Percentiles rank a stretch among this genome's conserved stretches.
Evolutionary conservation across 2,329 filamentous ascomycete species (phyloP).

Genomic region (Hirsutella minnesotensis): DNA sequence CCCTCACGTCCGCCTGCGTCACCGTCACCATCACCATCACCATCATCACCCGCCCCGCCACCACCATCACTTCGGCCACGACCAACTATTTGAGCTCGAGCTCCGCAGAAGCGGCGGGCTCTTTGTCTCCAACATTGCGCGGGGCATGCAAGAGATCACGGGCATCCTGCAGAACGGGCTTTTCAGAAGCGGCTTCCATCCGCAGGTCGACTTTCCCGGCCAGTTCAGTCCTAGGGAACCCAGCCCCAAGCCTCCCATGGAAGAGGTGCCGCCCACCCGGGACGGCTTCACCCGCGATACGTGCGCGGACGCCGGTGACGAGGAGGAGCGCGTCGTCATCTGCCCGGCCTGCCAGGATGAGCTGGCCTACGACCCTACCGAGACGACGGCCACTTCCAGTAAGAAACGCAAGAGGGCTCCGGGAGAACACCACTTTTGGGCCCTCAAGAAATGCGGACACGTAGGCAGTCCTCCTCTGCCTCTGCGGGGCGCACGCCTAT

Average conservation of each 20-base stretch:
- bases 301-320: constrained; percentile 18
- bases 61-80: constrained; percentile 4
- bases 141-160: constrained; percentile 14
- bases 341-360: constrained; percentile 84
- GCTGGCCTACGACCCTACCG: constrained; percentile 57
- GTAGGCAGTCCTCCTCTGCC: constrained; percentile 34
- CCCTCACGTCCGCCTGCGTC: background rate
- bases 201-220: constrained; percentile 10
- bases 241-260: constrained; percentile 37
- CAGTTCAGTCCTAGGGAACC: constrained; percentile 19
- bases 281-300: constrained; percentile 75
- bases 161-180: constrained; percentile 13
- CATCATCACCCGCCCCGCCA: constrained; percentile 4
- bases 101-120: constrained; percentile 10
- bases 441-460: constrained; percentile 82
- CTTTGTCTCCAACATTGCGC: constrained; percentile 8
- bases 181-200: constrained; percentile 8
- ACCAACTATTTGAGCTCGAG: constrained; percentile 15
- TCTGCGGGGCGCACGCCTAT: no score
- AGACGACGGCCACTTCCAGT: constrained; percentile 11
- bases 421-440: constrained; percentile 81
- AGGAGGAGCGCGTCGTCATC: constrained; percentile 59
- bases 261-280: constrained; percentile 50
- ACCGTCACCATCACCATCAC: constrained; percentile 5
- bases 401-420: constrained; percentile 34